Percentiles rank a stretch among this genome's conserved stretches.
phyloP scores from a whole-genome alignment of 2,329 filamentous ascomycete species.

The Colletotrichum zoysiae region DNA sequence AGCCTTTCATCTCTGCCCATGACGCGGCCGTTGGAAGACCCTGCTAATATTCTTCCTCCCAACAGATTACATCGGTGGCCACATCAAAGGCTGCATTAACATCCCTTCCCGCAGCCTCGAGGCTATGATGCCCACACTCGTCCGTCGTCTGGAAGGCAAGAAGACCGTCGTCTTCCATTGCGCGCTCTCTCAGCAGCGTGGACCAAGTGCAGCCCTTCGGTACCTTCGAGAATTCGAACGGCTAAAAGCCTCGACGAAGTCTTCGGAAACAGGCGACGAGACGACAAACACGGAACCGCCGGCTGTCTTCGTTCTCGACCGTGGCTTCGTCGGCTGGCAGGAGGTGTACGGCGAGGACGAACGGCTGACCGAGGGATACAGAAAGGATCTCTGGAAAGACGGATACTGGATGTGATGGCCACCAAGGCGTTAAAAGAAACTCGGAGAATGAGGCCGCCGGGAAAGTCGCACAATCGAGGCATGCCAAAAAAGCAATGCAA shows the following conservation, averaged over 20 bases:
- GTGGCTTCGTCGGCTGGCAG: slow-evolving; percentile 92
- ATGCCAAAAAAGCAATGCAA: not conserved
- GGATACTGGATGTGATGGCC: slow-evolving; percentile 55
- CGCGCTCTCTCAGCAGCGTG: slow-evolving; percentile 89
- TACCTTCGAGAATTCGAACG: slow-evolving; percentile 80
- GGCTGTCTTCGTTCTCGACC: slow-evolving; percentile 83
- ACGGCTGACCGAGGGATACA: slow-evolving; percentile 84
- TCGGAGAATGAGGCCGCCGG: not conserved
- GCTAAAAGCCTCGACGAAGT: slow-evolving; percentile 47
- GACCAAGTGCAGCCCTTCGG: slow-evolving; percentile 83
- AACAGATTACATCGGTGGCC: slow-evolving; percentile 88
- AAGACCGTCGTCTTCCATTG: slow-evolving; percentile 95
- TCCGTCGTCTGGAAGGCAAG: slow-evolving; percentile 80
- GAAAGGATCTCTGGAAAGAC: slow-evolving; percentile 85
- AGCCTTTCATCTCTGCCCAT: slow-evolving; percentile 41
- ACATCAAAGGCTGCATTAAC: slow-evolving; percentile 84
- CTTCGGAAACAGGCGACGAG: slow-evolving; percentile 20
- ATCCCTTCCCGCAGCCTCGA: slow-evolving; percentile 81
- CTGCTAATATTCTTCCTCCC: not conserved
- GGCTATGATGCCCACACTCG: slow-evolving; percentile 82
- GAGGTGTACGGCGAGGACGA: slow-evolving; percentile 83
- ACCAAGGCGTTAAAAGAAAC: slow-evolving; percentile 46
- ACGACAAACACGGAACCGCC: slow-evolving; percentile 61
- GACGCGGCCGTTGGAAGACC: not conserved
- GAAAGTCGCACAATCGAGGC: not conserved